phyloP scores from a whole-genome alignment of 2,329 filamentous ascomycete genomes.

The Penicillium oxalicum region DNA sequence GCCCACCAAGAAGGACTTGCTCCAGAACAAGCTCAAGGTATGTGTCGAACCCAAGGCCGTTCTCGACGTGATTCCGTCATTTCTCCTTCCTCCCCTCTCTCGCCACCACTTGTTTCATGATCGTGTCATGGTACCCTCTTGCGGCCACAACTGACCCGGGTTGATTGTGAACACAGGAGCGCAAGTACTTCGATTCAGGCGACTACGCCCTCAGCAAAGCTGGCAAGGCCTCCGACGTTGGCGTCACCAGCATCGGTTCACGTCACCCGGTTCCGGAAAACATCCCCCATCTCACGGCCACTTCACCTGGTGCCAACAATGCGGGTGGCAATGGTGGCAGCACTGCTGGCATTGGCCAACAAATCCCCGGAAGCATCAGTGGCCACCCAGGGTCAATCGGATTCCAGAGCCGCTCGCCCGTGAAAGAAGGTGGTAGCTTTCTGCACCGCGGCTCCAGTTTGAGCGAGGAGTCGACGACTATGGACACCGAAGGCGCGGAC shows the following conservation, averaged over 20 bases:
- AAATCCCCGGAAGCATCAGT: slow-evolving; percentile 40
- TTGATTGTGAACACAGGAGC: slow-evolving; percentile 53
- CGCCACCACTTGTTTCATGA: too few relatives aligned
- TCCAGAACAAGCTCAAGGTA: slow-evolving; percentile 94
- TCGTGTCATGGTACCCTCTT: not conserved
- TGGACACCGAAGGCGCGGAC: slow-evolving; percentile 40
- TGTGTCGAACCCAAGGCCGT: not conserved
- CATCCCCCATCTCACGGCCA: slow-evolving; percentile 80
- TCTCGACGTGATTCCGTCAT: not conserved
- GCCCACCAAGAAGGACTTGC: slow-evolving; percentile 88
- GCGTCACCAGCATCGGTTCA: slow-evolving; percentile 87
- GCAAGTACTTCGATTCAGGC: slow-evolving; percentile 96
- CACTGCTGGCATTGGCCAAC: slow-evolving; percentile 32
- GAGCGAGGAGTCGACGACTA: slow-evolving; percentile 36
- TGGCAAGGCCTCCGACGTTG: slow-evolving; percentile 89
- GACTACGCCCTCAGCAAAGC: slow-evolving; percentile 97
- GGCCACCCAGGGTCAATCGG: slow-evolving; percentile 36
- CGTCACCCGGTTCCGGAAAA: slow-evolving; percentile 93
- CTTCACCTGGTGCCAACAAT: slow-evolving; percentile 42
- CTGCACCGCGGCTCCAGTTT: slow-evolving; percentile 75
- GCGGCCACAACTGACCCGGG: not conserved
- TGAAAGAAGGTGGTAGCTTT: slow-evolving; percentile 78
- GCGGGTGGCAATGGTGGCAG: slow-evolving; percentile 30
- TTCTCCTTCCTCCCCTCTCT: not conserved
- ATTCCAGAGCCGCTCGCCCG: slow-evolving; percentile 64